phyloP scores from a whole-genome alignment of 140 eudicot species.

The Erigeron philadelphicus region DNA sequence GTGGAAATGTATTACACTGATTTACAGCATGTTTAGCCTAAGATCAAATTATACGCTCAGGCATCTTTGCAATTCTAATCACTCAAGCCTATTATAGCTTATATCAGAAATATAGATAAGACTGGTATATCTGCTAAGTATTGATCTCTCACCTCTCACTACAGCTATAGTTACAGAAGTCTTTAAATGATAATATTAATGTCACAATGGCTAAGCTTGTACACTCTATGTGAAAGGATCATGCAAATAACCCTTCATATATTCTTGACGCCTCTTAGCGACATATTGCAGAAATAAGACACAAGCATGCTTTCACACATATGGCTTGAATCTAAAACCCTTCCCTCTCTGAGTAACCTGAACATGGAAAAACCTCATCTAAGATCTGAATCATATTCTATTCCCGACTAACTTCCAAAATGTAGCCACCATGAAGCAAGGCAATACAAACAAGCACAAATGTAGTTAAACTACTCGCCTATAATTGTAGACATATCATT shows the following conservation, averaged over 20 bases:
- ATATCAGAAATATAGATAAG: no score
- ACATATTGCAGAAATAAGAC: not conserved
- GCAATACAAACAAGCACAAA: constrained; percentile 11
- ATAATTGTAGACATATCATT: not conserved
- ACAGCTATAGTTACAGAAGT: not conserved
- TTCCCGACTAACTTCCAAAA: not conserved
- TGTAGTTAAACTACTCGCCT: constrained; percentile 12
- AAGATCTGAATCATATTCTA: not conserved
- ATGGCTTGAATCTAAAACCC: no score
- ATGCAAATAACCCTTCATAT: constrained; percentile 15
- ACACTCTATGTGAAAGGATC: not conserved
- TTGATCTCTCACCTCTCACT: not conserved
- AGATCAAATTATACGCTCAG: not conserved
- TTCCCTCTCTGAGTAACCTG: no score
- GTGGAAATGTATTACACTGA: not conserved
- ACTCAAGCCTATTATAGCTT: not conserved
- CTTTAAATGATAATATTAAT: no score
- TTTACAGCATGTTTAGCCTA: not conserved
- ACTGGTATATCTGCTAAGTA: not conserved
- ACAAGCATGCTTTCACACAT: no score
- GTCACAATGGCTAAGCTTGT: constrained; percentile 4
- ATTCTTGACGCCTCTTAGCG: constrained; percentile 8
- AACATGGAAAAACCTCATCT: not conserved
- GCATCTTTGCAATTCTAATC: not conserved
- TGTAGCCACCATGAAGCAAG: constrained; percentile 10